Conservation (phyloP, 805 yeast genomes). For the Candida ponderosae region DNA sequence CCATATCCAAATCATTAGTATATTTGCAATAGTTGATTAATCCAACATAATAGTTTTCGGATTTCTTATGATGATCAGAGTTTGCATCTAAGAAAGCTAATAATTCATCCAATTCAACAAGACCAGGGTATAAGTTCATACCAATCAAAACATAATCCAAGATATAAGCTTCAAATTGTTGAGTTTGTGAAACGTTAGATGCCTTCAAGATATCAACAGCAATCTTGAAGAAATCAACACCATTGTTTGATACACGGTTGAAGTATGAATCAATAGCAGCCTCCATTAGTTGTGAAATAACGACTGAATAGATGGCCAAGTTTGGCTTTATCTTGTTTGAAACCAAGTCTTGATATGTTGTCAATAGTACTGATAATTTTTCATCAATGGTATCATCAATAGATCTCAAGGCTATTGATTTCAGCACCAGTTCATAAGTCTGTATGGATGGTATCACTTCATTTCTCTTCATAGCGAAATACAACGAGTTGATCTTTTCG, state of each 20-base stretch:
- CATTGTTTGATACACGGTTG: constrained; percentile 27
- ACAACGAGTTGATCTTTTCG: constrained; percentile 29
- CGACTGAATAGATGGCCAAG: constrained; percentile 42
- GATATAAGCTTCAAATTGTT: constrained; percentile 35
- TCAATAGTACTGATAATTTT: constrained; percentile 52
- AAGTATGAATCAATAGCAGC: constrained; percentile 37
- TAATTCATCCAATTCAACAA: constrained; percentile 23
- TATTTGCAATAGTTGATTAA: constrained; percentile 31
- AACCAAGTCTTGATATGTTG: constrained; percentile 62
- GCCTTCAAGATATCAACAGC: constrained; percentile 40
- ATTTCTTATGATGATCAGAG: constrained; percentile 8
- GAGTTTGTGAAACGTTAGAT: constrained; percentile 30
- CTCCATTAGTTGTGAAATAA: constrained; percentile 40
- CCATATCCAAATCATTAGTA: constrained; percentile 28
- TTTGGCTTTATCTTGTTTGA: constrained; percentile 48
- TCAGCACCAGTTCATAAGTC: constrained; percentile 45
- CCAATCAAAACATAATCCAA: constrained; percentile 39
- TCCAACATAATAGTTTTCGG: constrained; percentile 29
- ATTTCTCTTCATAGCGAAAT: constrained; percentile 33
- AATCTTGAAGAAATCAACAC: constrained; percentile 39
- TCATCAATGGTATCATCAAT: constrained; percentile 49
- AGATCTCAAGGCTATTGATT: constrained; percentile 43
- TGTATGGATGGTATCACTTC: constrained; percentile 41
- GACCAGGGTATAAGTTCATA: constrained; percentile 31
- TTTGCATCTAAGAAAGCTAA: constrained; percentile 3